Conservation (phyloP, 768 basidiomycete genomes). For the Tephrocybe sp. region DNA sequence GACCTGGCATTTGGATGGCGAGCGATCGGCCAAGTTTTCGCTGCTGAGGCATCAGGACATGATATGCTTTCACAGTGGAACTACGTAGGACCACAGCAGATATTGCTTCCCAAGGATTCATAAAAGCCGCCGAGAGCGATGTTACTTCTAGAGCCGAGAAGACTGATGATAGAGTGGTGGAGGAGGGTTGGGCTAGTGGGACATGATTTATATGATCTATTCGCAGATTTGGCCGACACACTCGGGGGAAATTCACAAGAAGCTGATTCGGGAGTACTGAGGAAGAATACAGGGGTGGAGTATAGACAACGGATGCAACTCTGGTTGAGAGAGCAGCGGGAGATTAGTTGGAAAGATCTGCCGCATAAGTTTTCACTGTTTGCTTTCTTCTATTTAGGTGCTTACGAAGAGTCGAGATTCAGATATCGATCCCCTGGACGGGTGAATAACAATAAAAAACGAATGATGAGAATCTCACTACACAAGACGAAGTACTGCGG, state of each 20-base stretch:
- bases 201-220: too few relatives aligned
- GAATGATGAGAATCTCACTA: too few relatives aligned
- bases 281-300: not conserved
- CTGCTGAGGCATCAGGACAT: conserved; percentile 12
- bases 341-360: conserved; percentile 8
- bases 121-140: not conserved
- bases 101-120: conserved; percentile 3
- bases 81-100: conserved; percentile 1
- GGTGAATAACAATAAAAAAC: too few relatives aligned
- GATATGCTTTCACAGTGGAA: conserved; percentile 8
- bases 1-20: conserved; percentile 3
- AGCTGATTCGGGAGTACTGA: too few relatives aligned
- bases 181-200: conserved; percentile 3
- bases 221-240: too few relatives aligned
- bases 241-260: too few relatives aligned
- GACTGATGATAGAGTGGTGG: conserved; percentile 13
- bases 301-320: conserved; percentile 10
- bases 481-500: too few relatives aligned
- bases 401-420: too few relatives aligned
- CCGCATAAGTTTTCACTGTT: conserved; percentile 7
- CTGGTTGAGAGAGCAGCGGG: conserved; percentile 9
- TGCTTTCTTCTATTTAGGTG: not conserved
- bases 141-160: conserved; percentile 3
- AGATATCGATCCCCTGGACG: too few relatives aligned
- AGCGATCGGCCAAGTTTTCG: conserved; percentile 8